These are phyloP conservation scores for Rutstroemia sydowiana DNA, from an alignment of 2,329 filamentous ascomycete genomes.

Conservation along the genomic window DNA sequence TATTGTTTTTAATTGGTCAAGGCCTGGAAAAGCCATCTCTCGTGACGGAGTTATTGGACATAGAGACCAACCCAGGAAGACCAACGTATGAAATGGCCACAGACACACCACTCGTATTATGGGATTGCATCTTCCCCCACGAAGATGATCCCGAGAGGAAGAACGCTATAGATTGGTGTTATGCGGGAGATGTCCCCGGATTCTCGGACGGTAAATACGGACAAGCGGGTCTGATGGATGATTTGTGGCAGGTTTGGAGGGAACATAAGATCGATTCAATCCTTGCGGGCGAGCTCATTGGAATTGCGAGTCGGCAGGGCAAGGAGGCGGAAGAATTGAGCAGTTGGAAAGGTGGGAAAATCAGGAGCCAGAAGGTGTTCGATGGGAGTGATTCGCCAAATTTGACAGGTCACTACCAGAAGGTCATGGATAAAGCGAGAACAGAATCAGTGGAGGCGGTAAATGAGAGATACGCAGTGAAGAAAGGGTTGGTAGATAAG, in stretches of 20 bases:
- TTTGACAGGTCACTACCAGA: conserved; percentile 46
- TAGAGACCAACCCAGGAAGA: conserved; percentile 60
- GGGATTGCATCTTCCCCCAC: conserved; percentile 85
- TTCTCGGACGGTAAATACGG: conserved; percentile 55
- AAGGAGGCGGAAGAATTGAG: conserved; percentile 16
- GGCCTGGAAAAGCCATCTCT: conserved; percentile 71
- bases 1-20: conserved; percentile 90
- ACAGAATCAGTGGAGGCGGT: conserved; percentile 45
- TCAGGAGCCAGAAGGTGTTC: conserved; percentile 36
- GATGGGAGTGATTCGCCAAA: conserved; percentile 48
- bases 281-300: conserved; percentile 66
- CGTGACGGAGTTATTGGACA: conserved; percentile 68
- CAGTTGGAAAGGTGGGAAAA: conserved; percentile 31
- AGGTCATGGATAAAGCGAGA: conserved; percentile 44
- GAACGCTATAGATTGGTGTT: conserved; percentile 70
- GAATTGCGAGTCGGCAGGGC: conserved; percentile 45
- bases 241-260: conserved; percentile 78
- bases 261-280: conserved; percentile 85
- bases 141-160: conserved; percentile 35
- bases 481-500: conserved; percentile 43
- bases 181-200: conserved; percentile 60
- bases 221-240: conserved; percentile 58
- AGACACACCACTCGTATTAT: conserved; percentile 84
- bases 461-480: conserved; percentile 55
- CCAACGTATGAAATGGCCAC: conserved; percentile 87